A percentile compares a stretch with the other conserved stretches of the same genome.
Conservation (phyloP, 1,284 basidiomycete species). For the Ustilago hordei region DNA sequence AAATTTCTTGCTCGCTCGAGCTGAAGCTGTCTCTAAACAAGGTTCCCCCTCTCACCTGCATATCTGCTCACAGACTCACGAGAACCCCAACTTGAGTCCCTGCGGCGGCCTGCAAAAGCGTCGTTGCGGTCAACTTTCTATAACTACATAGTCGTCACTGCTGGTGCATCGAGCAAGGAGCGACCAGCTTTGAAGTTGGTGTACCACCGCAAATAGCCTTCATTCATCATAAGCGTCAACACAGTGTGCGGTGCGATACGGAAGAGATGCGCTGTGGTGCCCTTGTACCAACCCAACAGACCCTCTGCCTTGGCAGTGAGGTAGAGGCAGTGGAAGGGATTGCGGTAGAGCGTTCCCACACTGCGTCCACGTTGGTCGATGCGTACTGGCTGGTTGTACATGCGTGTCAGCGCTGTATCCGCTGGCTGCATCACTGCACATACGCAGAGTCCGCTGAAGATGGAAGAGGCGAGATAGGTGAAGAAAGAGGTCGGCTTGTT, state of each 20-base stretch:
- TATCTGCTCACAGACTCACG: background rate
- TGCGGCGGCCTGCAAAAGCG: background rate
- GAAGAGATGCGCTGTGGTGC: slow-evolving; percentile 66
- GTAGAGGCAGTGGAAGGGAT: slow-evolving; percentile 94
- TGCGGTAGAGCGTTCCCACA: slow-evolving; percentile 70
- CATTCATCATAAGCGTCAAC: slow-evolving; percentile 62
- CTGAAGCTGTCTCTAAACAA: background rate
- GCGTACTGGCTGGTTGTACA: slow-evolving; percentile 84
- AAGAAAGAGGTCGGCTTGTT: slow-evolving; percentile 77
- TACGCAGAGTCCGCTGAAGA: slow-evolving; percentile 90
- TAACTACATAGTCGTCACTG: slow-evolving; percentile 26
- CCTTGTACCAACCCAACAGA: slow-evolving; percentile 75
- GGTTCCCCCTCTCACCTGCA: too few species aligned
- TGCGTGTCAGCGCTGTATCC: slow-evolving; percentile 82
- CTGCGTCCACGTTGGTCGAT: slow-evolving; percentile 59
- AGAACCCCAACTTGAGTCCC: background rate
- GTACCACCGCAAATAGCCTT: slow-evolving; percentile 57
- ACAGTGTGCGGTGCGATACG: slow-evolving; percentile 68
- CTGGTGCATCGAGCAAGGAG: slow-evolving; percentile 45
- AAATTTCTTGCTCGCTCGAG: background rate
- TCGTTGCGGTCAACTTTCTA: background rate
- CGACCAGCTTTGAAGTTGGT: slow-evolving; percentile 55
- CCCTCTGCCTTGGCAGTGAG: slow-evolving; percentile 94
- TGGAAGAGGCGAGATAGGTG: slow-evolving; percentile 88
- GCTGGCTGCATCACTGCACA: slow-evolving; percentile 72